Base-by-base conservation (phyloP, 2,329 filamentous ascomycete species). In the Claviceps capensis region DNA sequence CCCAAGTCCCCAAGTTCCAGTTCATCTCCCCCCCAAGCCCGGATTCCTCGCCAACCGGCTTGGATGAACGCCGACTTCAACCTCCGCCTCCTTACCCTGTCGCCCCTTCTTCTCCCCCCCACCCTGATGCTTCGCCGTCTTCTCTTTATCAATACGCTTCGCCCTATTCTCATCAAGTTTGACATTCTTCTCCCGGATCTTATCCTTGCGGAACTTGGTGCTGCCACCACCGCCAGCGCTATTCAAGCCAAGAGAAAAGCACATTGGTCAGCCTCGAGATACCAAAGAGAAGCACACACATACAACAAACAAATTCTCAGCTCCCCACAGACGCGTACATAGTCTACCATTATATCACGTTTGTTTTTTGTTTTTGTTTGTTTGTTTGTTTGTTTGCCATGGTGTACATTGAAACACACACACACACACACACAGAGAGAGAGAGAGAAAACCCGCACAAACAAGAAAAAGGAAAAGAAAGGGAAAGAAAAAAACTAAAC, bases 151-250 rank as follows among this genome's bases (percentile, higher is more conserved):
- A 36, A 74, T 71, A 38, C 76, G 67, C 58, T 74, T 69, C 46
- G 67, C 62, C 43, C 77, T 71, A 67, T 79, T 75, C 62, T 86
- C 88, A 59, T 87, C 79, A 48, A 96, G 76, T 70, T 90, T 91
- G 61, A 78, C 74, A 71, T 97, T 96, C 78, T 95, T 96, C 53
- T 77, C 77, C 61, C 79, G 76, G 66, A 97, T 88, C 72, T 90
- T 93, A 53, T 83, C 77, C 63, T 78, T 81, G 57, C 91, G 77
- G 52, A 75, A 70, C 57, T 82, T 75, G 46, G 81, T 87, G 66
- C 89, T 94, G 55, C 83, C 84, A 54, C 91, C 91, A 42, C 90
- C 90, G 49, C 90, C 90, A 54, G 86, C 90, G 59, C 85, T 34
- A 34, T 34, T 34, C 9, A 34, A 34, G 30, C 30, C 30, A 11